Base-by-base conservation (phyloP, 1,139 yeast species). In the Geotrichum siamense region DNA sequence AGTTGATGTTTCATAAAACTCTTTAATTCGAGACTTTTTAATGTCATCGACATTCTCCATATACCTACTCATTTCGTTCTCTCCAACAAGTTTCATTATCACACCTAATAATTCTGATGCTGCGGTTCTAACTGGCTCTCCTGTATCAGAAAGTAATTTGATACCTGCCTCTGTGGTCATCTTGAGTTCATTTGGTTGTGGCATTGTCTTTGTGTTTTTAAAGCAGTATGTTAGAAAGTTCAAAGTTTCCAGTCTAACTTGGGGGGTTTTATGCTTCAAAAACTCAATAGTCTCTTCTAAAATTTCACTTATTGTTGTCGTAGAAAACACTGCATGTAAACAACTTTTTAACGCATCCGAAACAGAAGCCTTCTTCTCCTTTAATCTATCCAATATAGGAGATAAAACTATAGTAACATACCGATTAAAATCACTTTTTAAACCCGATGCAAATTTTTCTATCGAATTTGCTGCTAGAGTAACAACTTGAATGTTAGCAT, bases 401-500 rank as follows among this genome's bases (percentile, higher is more conserved):
- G 68, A 65, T 15, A 86, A 64, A 1, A 86, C 71, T 1, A 72
- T 56, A 0, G 69, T 52, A 38, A 72, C 72, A 60, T 85, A 86
- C 51, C 68, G 70, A 38, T 68, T 68, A 63, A 83, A 80, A 25
- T 68, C 62, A 1, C 59, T 53, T 42, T 82, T 73, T 41, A 89
- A 68, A 0, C 94, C 95, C 33, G 70, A 72, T 1, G 86, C 84
- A 30, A 91, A 61, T 36, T 66, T 65, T 45, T 74, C 78, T 16
- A 82, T 67, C 45, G 84, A 76, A 47, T 77, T 76, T 1, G 95
- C 83, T 0, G 96, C 89, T 32, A 82, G 60, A 22, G 83, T 81
- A 0, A 85, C 96, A n/a, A 85, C 95, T 62, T 82, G 91, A 44
- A 89, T 73, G 60, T 93, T 93, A 2, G 91, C 94, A 65, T 91